Evolutionary conservation across 805 yeast genomes (phyloP), one percentile per base, ranked within the genome.

Genomic region (Lipomyces anomalus): DNA sequence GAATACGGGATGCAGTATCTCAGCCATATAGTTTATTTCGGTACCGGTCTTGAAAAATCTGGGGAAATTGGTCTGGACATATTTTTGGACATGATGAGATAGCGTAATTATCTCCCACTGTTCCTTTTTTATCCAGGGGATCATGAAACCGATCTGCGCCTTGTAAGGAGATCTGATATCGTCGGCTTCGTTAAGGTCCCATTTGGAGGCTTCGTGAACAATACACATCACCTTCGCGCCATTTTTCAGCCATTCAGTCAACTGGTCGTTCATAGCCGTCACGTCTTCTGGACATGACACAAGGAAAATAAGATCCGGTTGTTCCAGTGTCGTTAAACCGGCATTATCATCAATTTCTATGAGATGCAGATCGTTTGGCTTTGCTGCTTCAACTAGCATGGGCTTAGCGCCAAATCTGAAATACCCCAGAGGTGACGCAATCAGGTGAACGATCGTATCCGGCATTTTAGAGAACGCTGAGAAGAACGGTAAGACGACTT

Each of bases 401-500:
- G 53, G 53, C 13, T 40, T 28, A 16, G 47, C 53, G 6, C 53
- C 53, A 24, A 48, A 49, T 21, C 53, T 36, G 32, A 23, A 21
- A 24, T 24, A 35, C 7, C 53, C 53, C 3, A 13, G 11, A 9
- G 11, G 20, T 11, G 32, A n/a, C 4, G 45, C 47, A 23, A 38
- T 44, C 16, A 47, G 42, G 11, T 44, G 28, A 11, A 49, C 35
- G 35, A 40, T 29, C 20, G 34, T 46, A 22, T 39, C 29, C 4
- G 24, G 29, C 4, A 48, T 39, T 16, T 22, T 26, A 1, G 53
- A 39, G 23, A 50, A 43, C 16, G 35, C 37, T 34, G 37, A 17
- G n/a, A 50, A 43, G 24, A 50, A 37, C 11, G 54, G 54, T 5
- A 48, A 17, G 23, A 50, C 53, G 18, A 50, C 44, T 22, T 50